These are phyloP conservation scores for Linnemannia schmuckeri DNA, from an alignment of 192 early-diverging fungal genomes.

Conservation along the genomic window DNA sequence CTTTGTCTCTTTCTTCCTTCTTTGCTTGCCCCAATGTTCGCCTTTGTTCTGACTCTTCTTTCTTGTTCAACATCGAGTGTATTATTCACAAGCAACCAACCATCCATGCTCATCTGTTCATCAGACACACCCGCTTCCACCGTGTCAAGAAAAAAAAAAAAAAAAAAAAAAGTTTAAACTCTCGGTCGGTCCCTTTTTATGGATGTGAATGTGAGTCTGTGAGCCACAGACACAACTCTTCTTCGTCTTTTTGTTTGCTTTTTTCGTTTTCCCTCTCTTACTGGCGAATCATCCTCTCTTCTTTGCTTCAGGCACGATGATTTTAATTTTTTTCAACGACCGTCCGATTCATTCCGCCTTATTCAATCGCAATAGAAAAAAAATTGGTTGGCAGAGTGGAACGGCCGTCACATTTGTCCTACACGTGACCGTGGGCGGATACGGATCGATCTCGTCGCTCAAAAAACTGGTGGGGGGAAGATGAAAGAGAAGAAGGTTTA, in stretches of 20 bases:
- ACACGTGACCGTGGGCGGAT: not conserved
- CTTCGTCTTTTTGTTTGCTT: not conserved
- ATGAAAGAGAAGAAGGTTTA: not conserved
- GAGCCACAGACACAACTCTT: not conserved
- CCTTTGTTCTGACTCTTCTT: not conserved
- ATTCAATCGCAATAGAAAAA: conserved; percentile 38
- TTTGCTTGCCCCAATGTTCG: not conserved
- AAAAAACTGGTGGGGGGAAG: not conserved
- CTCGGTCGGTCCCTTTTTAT: conserved; percentile 12
- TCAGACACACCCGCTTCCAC: conserved; percentile 33
- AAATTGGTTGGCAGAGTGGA: conserved; percentile 49
- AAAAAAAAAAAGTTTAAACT: conserved; percentile 15
- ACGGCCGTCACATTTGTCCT: conserved; percentile 29
- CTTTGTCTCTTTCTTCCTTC: not conserved
- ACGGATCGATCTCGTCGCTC: not conserved
- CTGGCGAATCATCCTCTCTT: not conserved
- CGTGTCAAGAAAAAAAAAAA: conserved; percentile 51
- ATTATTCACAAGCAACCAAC: conserved; percentile 9
- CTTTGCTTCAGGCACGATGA: not conserved
- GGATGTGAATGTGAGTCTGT: conserved; percentile 3
- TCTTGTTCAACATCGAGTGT: not conserved
- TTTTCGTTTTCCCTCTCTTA: not conserved
- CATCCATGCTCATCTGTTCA: not conserved
- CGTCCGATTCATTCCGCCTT: conserved; percentile 20
- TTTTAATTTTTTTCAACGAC: not conserved